phyloP scores from a whole-genome alignment of 306 rosid genomes.

The Quercus parvula region DNA sequence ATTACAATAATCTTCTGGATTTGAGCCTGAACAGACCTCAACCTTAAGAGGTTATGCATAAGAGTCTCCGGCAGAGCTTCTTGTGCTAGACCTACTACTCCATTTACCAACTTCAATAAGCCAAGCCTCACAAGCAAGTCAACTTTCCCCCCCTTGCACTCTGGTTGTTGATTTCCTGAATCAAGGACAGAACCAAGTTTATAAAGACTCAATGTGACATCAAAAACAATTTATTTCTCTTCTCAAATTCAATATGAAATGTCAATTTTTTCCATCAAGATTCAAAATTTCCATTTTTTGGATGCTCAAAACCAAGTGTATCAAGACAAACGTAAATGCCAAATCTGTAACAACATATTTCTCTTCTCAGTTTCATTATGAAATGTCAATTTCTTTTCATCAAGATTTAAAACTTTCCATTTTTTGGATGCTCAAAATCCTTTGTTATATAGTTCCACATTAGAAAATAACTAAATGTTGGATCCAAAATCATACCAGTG shows the following conservation, averaged over 20 bases:
- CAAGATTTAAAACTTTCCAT: no score
- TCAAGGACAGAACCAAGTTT: not conserved
- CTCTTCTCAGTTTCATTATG: no score
- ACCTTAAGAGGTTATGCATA: slow-evolving; percentile 60
- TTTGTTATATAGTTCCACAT: not conserved
- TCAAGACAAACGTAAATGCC: no score
- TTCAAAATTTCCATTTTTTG: no score
- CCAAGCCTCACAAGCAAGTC: slow-evolving; percentile 80
- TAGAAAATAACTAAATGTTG: not conserved
- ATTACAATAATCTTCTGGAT: slow-evolving; percentile 80
- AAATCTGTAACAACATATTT: no score
- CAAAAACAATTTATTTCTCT: not conserved
- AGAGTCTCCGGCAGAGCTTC: slow-evolving; percentile 74
- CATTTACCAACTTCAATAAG: slow-evolving; percentile 61
- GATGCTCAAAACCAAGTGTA: no score
- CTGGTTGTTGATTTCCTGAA: slow-evolving; percentile 61
- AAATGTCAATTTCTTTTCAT: no score
- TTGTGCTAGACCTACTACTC: slow-evolving; percentile 62
- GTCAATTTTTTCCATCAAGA: not conserved
- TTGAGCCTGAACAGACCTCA: slow-evolving; percentile 87
- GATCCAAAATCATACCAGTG: slow-evolving; percentile 32
- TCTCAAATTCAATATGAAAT: not conserved
- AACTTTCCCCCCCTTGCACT: slow-evolving; percentile 73
- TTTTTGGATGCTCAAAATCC: no score
- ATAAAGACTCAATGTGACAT: not conserved